A percentile compares a stretch with the other conserved stretches of the same genome.
phyloP scores from a whole-genome alignment of 2,329 filamentous ascomycete species.

The Exophiala aquamarina region DNA sequence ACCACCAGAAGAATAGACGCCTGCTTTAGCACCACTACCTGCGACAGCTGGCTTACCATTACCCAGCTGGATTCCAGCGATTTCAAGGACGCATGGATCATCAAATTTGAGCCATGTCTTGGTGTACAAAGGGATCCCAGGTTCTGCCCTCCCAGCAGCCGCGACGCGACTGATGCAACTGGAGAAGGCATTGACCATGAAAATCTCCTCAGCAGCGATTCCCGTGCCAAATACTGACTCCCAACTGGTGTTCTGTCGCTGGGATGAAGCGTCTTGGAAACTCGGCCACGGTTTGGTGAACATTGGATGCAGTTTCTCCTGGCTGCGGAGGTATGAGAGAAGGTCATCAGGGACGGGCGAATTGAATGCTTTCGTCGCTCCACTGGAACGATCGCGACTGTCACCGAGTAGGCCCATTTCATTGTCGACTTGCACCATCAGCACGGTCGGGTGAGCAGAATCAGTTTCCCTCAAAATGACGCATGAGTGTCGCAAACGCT shows the following conservation, averaged over 20 bases:
- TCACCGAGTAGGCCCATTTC: slow-evolving; percentile 55
- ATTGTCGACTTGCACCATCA: slow-evolving; percentile 62
- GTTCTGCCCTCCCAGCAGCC: slow-evolving; percentile 32
- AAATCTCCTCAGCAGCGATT: slow-evolving; percentile 44
- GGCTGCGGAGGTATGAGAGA: slow-evolving; percentile 31
- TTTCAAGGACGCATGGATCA: not conserved
- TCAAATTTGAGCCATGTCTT: slow-evolving; percentile 49
- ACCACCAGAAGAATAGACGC: slow-evolving; percentile 51
- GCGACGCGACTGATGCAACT: slow-evolving; percentile 44
- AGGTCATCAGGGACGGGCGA: slow-evolving; percentile 39
- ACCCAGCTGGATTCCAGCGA: slow-evolving; percentile 33
- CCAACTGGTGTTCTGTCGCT: slow-evolving; percentile 32
- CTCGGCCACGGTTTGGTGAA: too few relatives aligned
- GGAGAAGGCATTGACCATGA: slow-evolving; percentile 50
- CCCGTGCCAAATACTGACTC: slow-evolving; percentile 41
- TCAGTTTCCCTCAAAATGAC: slow-evolving; percentile 42
- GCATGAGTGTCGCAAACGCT: slow-evolving; percentile 41
- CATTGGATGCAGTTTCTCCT: slow-evolving; percentile 9
- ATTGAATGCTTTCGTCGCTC: slow-evolving; percentile 33
- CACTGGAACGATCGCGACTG: slow-evolving; percentile 49
- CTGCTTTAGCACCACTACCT: slow-evolving; percentile 45
- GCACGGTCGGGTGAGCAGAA: slow-evolving; percentile 46
- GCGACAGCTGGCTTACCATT: slow-evolving; percentile 38
- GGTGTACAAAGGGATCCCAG: slow-evolving; percentile 45
- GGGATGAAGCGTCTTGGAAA: too few relatives aligned